A percentile compares a stretch with the other conserved stretches of the same genome.
These are phyloP conservation scores for Gastrodia elata DNA, from an alignment of 106 monocot genomes.

Conservation along the genomic window DNA sequence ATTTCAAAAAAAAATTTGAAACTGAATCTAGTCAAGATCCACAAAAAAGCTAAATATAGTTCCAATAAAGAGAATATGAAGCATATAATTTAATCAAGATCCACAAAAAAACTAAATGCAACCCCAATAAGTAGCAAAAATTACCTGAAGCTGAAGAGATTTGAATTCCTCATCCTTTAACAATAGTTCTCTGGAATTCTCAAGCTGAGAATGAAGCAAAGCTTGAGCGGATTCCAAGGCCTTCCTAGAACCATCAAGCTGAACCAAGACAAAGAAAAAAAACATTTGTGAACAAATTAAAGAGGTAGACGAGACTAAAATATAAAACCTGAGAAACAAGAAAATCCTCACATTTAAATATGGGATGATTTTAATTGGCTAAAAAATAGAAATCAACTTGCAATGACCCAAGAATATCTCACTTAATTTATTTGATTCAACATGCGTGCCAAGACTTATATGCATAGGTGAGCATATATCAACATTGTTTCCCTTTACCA, in stretches of 20 bases:
- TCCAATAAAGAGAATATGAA: background rate
- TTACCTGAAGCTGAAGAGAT: conserved; percentile 77
- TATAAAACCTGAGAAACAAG: background rate
- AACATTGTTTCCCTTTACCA: no score
- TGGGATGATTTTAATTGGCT: no score
- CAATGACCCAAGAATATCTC: no score
- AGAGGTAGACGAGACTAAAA: background rate
- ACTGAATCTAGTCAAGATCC: background rate
- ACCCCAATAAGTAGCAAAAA: background rate
- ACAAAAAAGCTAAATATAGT: background rate
- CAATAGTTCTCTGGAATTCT: conserved; percentile 34
- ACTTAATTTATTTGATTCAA: no score
- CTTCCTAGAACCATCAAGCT: conserved; percentile 72
- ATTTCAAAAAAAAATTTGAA: background rate
- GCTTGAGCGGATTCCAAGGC: conserved; percentile 61
- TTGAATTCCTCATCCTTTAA: conserved; percentile 85
- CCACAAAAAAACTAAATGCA: background rate
- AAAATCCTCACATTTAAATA: background rate
- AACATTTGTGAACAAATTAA: background rate
- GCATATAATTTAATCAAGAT: background rate
- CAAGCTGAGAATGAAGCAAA: conserved; percentile 46
- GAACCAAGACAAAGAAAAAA: background rate
- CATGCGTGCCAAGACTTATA: no score
- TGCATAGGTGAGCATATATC: no score
- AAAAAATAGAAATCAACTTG: no score